Percentiles rank a stretch among this genome's conserved stretches.
Conservation (phyloP, 495 filamentous ascomycete genomes). For the Xylaria flabelliformis region DNA sequence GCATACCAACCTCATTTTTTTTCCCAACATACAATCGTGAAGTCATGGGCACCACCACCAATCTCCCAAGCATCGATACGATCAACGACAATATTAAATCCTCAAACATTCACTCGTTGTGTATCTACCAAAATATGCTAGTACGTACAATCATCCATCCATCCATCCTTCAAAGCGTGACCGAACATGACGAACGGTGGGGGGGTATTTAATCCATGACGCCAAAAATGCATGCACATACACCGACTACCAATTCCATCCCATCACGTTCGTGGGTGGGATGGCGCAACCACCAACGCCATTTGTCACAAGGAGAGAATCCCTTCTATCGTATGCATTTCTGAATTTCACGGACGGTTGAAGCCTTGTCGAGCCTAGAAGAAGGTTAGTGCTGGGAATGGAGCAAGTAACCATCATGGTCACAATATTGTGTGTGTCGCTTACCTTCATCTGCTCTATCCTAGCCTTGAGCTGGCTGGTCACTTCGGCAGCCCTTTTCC, state of each 20-base stretch:
- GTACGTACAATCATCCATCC: not conserved
- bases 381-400: slow-evolving; percentile 17
- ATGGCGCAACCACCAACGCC: slow-evolving; percentile 2
- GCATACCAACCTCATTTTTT: too few relatives aligned
- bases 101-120: not conserved
- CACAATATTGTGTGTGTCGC: not conserved
- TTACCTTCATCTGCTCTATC: slow-evolving; percentile 81
- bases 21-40: too few relatives aligned
- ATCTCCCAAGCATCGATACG: too few relatives aligned
- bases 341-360: slow-evolving; percentile 36
- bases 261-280: not conserved
- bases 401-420: not conserved
- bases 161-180: not conserved
- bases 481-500: slow-evolving; percentile 98
- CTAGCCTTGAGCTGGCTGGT: slow-evolving; percentile 95
- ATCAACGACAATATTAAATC: not conserved
- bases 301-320: not conserved
- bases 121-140: slow-evolving; percentile 5
- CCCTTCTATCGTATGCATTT: not conserved
- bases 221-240: slow-evolving; percentile 14
- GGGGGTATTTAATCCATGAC: slow-evolving; percentile 20
- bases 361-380: slow-evolving; percentile 46
- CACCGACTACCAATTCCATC: slow-evolving; percentile 5
- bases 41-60: too few relatives aligned
- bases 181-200: slow-evolving; percentile 7